Evolutionary conservation across 208 protist species (phyloP).

Genomic region (Acanthamoeba royreba): DNA sequence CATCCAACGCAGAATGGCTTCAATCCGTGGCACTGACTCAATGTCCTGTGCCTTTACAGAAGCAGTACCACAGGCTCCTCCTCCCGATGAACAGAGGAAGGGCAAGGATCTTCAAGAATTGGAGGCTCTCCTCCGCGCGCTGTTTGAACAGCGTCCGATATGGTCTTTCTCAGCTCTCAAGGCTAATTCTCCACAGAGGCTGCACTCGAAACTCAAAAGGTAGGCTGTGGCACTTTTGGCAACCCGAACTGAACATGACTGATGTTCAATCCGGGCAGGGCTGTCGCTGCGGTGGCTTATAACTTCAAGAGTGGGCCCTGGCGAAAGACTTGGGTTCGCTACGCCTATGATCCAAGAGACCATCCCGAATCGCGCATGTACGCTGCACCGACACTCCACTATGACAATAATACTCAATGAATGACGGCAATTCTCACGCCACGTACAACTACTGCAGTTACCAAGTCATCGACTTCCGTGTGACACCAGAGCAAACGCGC

Average conservation of each 20-base stretch:
- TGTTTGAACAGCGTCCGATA: conserved; percentile 7
- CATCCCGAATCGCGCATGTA: not conserved
- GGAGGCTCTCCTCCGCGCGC: not conserved
- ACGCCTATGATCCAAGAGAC: not conserved
- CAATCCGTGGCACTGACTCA: not conserved
- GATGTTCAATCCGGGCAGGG: too few species aligned
- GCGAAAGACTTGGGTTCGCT: not conserved
- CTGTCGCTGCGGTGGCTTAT: not conserved
- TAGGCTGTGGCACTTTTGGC: not conserved
- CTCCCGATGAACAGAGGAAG: not conserved
- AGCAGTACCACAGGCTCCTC: not conserved
- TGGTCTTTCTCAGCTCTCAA: not conserved
- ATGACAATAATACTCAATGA: not conserved
- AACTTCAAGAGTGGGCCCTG: not conserved
- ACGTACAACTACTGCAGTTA: too few species aligned
- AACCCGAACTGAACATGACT: not conserved
- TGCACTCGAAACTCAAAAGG: not conserved
- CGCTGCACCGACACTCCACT: not conserved
- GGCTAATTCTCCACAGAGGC: not conserved
- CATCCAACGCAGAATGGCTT: not conserved
- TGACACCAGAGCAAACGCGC: not conserved
- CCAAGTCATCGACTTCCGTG: conserved; percentile 7
- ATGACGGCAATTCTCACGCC: too few species aligned
- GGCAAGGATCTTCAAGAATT: not conserved
- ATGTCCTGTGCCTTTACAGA: not conserved